These are phyloP conservation scores for Fusarium sterilihyphosum DNA, from an alignment of 2,329 filamentous ascomycete genomes.

Conservation along the genomic window DNA sequence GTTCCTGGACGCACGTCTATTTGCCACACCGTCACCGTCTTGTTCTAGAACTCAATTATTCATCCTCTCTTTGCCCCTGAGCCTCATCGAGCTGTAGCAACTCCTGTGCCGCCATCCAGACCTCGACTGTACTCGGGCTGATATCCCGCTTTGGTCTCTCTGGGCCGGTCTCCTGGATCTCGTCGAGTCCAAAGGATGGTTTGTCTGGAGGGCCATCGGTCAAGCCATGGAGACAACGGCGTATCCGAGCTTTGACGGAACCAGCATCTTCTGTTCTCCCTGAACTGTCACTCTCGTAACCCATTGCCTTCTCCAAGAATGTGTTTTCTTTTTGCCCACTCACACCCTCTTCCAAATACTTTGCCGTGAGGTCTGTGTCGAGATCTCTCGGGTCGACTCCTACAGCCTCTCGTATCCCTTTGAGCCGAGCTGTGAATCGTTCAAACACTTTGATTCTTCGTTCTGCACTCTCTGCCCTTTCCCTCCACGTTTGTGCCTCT, in stretches of 20 bases:
- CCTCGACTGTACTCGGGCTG: slow-evolving; percentile 38
- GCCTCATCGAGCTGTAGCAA: slow-evolving; percentile 41
- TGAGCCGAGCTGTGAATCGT: slow-evolving; percentile 51
- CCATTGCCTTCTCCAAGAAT: neutral
- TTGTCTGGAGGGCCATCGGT: slow-evolving; percentile 22
- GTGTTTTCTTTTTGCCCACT: neutral
- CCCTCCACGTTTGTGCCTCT: slow-evolving; percentile 59
- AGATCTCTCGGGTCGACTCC: neutral
- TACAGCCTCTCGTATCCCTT: slow-evolving; percentile 44
- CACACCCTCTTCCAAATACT: neutral
- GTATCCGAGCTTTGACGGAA: slow-evolving; percentile 41
- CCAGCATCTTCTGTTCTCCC: slow-evolving; percentile 40
- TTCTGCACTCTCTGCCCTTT: slow-evolving; percentile 66
- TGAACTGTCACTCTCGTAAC: slow-evolving; percentile 36
- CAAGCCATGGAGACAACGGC: slow-evolving; percentile 38
- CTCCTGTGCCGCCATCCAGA: slow-evolving; percentile 48
- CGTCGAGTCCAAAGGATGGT: neutral
- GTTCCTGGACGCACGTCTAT: neutral
- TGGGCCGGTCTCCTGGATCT: neutral
- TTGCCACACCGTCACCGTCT: neutral
- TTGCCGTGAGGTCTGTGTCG: neutral
- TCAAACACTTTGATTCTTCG: slow-evolving; percentile 60
- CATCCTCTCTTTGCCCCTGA: neutral
- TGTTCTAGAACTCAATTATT: neutral
- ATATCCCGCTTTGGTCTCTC: slow-evolving; percentile 16